A percentile compares a stretch with the other conserved stretches of the same genome.
phyloP scores from a whole-genome alignment of 176 grass and related monocot species.

The Cocos nucifera region DNA sequence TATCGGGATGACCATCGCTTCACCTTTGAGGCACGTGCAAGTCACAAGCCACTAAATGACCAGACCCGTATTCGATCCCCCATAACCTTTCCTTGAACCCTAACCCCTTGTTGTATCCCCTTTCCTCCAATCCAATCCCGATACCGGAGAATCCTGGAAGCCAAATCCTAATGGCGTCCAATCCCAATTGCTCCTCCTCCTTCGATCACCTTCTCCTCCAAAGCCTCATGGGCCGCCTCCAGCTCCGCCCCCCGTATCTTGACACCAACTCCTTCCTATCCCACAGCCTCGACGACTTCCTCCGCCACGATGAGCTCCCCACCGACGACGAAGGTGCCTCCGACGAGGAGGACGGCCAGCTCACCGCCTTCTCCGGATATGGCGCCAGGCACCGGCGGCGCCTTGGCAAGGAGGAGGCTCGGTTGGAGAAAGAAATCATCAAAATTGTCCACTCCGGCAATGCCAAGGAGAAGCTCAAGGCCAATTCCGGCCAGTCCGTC shows the following conservation, averaged over 20 bases:
- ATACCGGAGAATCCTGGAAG: too few species aligned
- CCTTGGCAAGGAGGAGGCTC: constrained; percentile 66
- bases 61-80: too few species aligned
- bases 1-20: too few species aligned
- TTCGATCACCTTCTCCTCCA: constrained; percentile 73
- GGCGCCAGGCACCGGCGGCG: constrained; percentile 27
- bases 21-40: too few species aligned
- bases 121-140: too few species aligned
- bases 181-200: constrained; percentile 27
- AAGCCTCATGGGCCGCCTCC: constrained; percentile 79
- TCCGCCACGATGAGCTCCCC: constrained; percentile 19
- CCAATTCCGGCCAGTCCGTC: constrained; percentile 82
- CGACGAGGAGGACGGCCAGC: constrained; percentile 17
- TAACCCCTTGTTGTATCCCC: too few species aligned
- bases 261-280: constrained; percentile 96
- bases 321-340: constrained; percentile 7
- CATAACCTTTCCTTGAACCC: too few species aligned
- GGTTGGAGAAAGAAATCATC: constrained; percentile 82
- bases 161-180: background rate
- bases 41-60: too few species aligned
- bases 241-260: constrained; percentile 87
- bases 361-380: background rate
- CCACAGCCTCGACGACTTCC: constrained; percentile 65
- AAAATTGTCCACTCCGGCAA: constrained; percentile 51
- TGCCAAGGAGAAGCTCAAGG: constrained; percentile 54